These are phyloP conservation scores for Rachicladosporium sp. DNA, from an alignment of 2,329 filamentous ascomycete genomes.

Conservation along the genomic window DNA sequence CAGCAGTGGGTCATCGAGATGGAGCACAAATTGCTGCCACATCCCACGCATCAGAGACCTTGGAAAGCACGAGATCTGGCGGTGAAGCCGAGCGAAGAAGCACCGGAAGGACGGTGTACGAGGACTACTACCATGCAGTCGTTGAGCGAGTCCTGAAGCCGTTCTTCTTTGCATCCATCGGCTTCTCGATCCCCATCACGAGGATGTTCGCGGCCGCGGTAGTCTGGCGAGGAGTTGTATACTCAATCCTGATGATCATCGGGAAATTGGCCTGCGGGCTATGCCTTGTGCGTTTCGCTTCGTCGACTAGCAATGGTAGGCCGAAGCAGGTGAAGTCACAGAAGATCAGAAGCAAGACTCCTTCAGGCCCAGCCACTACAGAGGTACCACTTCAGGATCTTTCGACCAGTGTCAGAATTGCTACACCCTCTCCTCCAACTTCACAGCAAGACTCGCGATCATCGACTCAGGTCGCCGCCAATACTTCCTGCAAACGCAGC, in stretches of 20 bases:
- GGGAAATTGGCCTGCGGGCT: conserved; percentile 30
- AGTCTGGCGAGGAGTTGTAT: conserved; percentile 63
- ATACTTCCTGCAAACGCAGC: conserved; percentile 6
- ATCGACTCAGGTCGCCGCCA: neutral
- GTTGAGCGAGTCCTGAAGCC: conserved; percentile 49
- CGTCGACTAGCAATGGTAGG: conserved; percentile 4
- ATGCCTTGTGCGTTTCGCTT: conserved; percentile 27
- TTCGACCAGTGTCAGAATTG: neutral
- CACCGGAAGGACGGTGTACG: conserved; percentile 25
- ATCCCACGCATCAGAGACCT: too few species aligned
- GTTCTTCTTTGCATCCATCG: conserved; percentile 64
- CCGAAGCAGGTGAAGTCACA: too few species aligned
- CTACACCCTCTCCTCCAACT: neutral
- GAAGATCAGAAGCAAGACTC: neutral
- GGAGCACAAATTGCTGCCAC: too few species aligned
- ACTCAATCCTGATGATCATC: conserved; percentile 56
- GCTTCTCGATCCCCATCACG: conserved; percentile 65
- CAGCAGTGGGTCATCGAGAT: neutral
- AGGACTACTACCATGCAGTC: conserved; percentile 34
- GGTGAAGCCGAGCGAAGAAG: too few species aligned
- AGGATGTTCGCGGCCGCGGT: conserved; percentile 52
- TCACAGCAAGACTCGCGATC: neutral
- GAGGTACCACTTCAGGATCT: too few species aligned
- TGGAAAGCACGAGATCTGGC: too few species aligned
- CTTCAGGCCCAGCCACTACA: too few species aligned